phyloP scores from a whole-genome alignment of 192 early-diverging fungal species.

The Podila epigama region DNA sequence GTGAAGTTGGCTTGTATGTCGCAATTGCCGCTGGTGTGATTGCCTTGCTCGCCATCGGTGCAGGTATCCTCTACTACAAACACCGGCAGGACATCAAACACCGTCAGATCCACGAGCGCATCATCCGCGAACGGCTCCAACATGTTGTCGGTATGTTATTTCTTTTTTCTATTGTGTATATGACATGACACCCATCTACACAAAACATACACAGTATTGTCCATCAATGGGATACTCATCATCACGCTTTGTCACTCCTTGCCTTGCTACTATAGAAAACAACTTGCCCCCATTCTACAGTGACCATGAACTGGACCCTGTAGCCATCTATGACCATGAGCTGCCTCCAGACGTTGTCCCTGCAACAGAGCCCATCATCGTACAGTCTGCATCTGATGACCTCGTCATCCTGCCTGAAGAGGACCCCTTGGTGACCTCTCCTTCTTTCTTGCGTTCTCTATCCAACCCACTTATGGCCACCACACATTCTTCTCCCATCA shows the following conservation, averaged over 20 bases:
- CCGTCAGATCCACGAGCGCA: background rate
- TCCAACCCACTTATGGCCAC: background rate
- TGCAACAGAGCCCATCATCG: slow-evolving; percentile 25
- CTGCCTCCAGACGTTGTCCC: slow-evolving; percentile 17
- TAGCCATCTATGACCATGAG: slow-evolving; percentile 44
- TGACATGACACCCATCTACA: background rate
- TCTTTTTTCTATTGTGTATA: background rate
- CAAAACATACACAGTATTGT: no score
- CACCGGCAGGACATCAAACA: slow-evolving; percentile 10
- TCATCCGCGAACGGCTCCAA: slow-evolving; percentile 14
- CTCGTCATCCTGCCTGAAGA: slow-evolving; percentile 14
- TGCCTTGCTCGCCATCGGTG: slow-evolving; percentile 10
- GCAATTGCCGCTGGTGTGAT: slow-evolving; percentile 10
- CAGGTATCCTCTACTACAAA: slow-evolving; percentile 10
- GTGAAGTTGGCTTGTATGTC: slow-evolving; percentile 9
- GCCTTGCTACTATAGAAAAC: background rate
- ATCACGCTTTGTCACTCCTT: background rate
- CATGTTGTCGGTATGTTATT: slow-evolving; percentile 21
- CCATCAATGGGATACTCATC: background rate
- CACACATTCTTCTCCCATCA: no score
- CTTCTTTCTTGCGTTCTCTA: background rate
- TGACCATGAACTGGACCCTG: slow-evolving; percentile 37
- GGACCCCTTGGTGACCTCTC: slow-evolving; percentile 4
- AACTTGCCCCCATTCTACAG: slow-evolving; percentile 32
- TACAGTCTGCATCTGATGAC: slow-evolving; percentile 15